Percentiles rank a stretch among this genome's conserved stretches.
phyloP scores from a whole-genome alignment of 2,329 filamentous ascomycete species.

The Aspergillus brasiliensis region DNA sequence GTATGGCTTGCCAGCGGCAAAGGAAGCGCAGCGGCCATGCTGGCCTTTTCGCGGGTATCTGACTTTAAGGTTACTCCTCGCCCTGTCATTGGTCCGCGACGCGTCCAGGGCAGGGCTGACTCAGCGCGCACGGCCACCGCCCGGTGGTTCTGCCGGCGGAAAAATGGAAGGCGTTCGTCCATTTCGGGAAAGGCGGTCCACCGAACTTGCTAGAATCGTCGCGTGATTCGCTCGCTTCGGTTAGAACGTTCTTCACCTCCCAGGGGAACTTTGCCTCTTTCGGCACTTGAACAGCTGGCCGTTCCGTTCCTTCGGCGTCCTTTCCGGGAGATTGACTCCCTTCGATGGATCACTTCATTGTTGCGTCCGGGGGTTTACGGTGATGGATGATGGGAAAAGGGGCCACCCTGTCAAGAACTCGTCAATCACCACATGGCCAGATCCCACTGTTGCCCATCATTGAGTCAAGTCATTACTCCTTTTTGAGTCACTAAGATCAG shows the following conservation, averaged over 20 bases:
- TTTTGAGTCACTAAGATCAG: not conserved
- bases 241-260: slow-evolving; percentile 4
- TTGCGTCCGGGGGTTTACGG: too few relatives aligned
- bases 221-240: slow-evolving; percentile 9
- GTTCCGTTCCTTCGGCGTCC: not conserved
- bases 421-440: not conserved
- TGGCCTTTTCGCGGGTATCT: slow-evolving; percentile 44
- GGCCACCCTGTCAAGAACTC: too few relatives aligned
- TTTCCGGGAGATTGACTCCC: too few relatives aligned
- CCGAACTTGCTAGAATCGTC: slow-evolving; percentile 37
- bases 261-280: not conserved
- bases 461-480: not conserved
- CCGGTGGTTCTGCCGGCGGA: slow-evolving; percentile 19
- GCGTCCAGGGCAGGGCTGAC: slow-evolving; percentile 28
- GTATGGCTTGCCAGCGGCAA: slow-evolving; percentile 33
- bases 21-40: slow-evolving; percentile 42
- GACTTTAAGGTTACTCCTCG: slow-evolving; percentile 43
- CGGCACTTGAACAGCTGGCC: slow-evolving; percentile 3
- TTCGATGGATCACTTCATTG: too few relatives aligned
- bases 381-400: too few relatives aligned
- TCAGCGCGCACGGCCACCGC: slow-evolving; percentile 32
- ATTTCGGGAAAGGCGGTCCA: slow-evolving; percentile 15
- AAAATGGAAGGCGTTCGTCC: slow-evolving; percentile 5
- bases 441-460: not conserved
- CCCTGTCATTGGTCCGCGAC: slow-evolving; percentile 35